These are phyloP conservation scores for Ceratorhiza oryzae-sativae DNA, from an alignment of 1,284 basidiomycete species.

Conservation along the genomic window DNA sequence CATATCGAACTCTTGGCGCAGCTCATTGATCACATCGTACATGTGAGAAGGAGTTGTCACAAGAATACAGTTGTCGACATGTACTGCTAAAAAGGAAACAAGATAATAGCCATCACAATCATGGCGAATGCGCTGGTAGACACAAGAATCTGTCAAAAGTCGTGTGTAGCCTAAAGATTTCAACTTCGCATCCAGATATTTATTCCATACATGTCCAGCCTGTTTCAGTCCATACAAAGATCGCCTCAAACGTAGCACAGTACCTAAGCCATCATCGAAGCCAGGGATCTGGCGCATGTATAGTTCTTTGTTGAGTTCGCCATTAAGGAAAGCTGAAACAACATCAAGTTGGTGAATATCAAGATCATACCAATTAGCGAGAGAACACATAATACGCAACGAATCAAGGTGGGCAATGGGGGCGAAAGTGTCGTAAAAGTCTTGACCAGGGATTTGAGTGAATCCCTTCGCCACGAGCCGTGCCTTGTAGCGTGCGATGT, in stretches of 20 bases:
- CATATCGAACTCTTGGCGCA: constrained; percentile 8
- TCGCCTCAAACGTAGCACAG: neutral
- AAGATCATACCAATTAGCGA: constrained; percentile 50
- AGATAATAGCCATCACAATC: neutral
- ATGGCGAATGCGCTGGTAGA: constrained; percentile 5
- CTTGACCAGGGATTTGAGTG: constrained; percentile 42
- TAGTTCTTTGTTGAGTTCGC: constrained; percentile 46
- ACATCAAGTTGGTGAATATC: constrained; percentile 51
- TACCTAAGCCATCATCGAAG: constrained; percentile 1
- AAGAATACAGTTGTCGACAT: constrained; percentile 11
- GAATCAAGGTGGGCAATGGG: constrained; percentile 48
- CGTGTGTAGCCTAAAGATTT: neutral
- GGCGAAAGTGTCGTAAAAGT: constrained; percentile 44
- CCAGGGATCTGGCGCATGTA: constrained; percentile 46
- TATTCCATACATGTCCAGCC: neutral
- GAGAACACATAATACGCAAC: constrained; percentile 50
- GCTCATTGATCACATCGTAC: neutral
- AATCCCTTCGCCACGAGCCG: constrained; percentile 11
- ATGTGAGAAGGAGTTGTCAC: neutral
- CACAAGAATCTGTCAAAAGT: neutral
- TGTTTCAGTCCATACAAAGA: constrained; percentile 12
- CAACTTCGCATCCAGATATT: neutral
- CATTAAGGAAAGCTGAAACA: constrained; percentile 50
- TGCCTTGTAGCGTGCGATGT: neutral
- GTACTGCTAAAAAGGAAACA: neutral